phyloP scores from a whole-genome alignment of 1,284 basidiomycete species.

The Puccinia brachypodii region DNA sequence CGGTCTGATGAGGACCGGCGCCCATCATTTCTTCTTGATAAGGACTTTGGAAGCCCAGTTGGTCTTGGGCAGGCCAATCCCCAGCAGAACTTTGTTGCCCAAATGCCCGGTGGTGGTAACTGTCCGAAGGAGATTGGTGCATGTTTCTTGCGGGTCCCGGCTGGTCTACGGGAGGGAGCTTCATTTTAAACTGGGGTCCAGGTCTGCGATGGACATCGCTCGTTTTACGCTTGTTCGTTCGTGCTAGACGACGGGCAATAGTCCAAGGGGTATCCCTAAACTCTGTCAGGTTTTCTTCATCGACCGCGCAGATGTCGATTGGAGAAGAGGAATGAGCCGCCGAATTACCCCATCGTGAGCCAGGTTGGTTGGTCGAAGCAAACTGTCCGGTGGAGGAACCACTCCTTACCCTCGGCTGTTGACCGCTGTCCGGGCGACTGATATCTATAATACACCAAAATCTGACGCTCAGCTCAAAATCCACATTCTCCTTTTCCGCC shows the following conservation, averaged over 20 bases:
- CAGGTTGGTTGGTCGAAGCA: not conserved
- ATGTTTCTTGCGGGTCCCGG: slow-evolving; percentile 8
- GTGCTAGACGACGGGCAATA: slow-evolving; percentile 33
- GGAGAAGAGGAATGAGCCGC: not conserved
- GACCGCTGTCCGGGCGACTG: not conserved
- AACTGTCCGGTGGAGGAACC: not conserved
- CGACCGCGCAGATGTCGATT: slow-evolving; percentile 24
- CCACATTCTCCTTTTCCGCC: not conserved
- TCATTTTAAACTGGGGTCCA: slow-evolving; percentile 11
- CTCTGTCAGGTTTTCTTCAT: not conserved
- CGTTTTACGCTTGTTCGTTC: slow-evolving; percentile 20
- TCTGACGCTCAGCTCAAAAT: not conserved
- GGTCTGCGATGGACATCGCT: not conserved
- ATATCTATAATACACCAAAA: slow-evolving; percentile 2
- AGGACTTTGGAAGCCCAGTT: not conserved
- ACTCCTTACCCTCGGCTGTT: not conserved
- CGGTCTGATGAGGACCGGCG: not conserved
- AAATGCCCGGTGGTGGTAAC: not conserved
- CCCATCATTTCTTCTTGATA: not conserved
- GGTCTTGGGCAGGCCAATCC: not conserved
- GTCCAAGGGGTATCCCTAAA: slow-evolving; percentile 33
- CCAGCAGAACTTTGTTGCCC: not conserved
- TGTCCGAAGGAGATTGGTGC: not conserved
- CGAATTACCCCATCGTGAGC: not conserved
- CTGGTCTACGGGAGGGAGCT: not conserved